Conservation (phyloP, 164 flowering plant genomes). For the Vitis riparia region DNA sequence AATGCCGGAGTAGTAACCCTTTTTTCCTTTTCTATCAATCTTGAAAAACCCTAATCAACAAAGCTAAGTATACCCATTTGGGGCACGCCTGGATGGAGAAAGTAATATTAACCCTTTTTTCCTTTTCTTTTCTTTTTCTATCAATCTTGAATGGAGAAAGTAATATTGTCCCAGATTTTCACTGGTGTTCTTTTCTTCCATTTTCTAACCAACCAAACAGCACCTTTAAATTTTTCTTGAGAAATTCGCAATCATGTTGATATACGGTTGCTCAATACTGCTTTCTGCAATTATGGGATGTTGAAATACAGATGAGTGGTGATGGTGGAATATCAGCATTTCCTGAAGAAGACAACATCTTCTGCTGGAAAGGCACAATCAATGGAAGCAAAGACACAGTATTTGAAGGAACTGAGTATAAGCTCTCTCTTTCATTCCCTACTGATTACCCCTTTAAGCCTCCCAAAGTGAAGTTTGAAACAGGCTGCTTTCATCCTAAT, state of each 20-base stretch:
- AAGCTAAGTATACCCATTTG: no score
- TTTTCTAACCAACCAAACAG: background rate
- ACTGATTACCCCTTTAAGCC: slow-evolving; percentile 90
- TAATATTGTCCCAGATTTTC: background rate
- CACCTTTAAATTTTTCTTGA: background rate
- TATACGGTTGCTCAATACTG: background rate
- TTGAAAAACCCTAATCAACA: background rate
- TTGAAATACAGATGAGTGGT: slow-evolving; percentile 68
- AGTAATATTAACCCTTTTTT: background rate
- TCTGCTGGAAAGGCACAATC: slow-evolving; percentile 95
- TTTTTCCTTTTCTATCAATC: background rate
- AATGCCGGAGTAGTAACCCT: no score
- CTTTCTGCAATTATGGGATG: background rate
- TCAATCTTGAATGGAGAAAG: background rate
- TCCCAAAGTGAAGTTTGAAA: slow-evolving; percentile 89
- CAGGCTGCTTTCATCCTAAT: slow-evolving; percentile 89
- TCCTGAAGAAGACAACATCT: slow-evolving; percentile 94
- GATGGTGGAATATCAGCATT: slow-evolving; percentile 84
- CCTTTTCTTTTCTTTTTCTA: background rate
- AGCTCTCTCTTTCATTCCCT: slow-evolving; percentile 66
- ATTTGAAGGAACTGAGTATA: slow-evolving; percentile 89
- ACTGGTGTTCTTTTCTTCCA: background rate
- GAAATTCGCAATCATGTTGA: background rate
- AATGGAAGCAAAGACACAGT: slow-evolving; percentile 90
- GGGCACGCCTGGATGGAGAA: background rate